These are phyloP conservation scores for Mitragyna speciosa DNA, from an alignment of 257 asterid genomes.

Conservation along the genomic window DNA sequence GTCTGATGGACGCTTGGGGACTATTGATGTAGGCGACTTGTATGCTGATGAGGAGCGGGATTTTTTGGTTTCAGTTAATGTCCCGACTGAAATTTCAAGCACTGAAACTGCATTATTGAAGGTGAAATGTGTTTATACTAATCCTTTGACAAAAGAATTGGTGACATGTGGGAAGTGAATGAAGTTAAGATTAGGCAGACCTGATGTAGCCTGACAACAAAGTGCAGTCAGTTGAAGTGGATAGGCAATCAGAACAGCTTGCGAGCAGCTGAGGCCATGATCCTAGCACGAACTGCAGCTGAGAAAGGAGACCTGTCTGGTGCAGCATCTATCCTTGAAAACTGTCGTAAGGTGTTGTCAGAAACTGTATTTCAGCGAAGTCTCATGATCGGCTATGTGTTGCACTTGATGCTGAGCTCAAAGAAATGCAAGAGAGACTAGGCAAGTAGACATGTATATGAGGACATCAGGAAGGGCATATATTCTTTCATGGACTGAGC, in stretches of 20 bases:
- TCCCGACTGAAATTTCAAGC: constrained; percentile 57
- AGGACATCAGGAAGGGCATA: constrained; percentile 94
- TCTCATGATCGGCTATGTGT: constrained; percentile 62
- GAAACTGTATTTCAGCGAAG: constrained; percentile 64
- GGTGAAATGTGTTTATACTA: constrained; percentile 58
- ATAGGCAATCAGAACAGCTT: constrained; percentile 82
- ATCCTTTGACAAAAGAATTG: constrained; percentile 66
- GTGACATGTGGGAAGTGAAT: constrained; percentile 48
- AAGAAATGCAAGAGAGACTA: constrained; percentile 97
- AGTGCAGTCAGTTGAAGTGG: constrained; percentile 74
- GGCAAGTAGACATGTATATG: constrained; percentile 82
- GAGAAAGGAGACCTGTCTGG: constrained; percentile 69
- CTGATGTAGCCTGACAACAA: constrained; percentile 36
- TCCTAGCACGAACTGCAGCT: constrained; percentile 65
- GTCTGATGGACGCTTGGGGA: constrained; percentile 56
- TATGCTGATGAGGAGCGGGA: constrained; percentile 97
- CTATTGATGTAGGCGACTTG: constrained; percentile 76
- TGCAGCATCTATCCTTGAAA: constrained; percentile 72
- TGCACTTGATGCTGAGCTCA: constrained; percentile 84
- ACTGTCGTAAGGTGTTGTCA: constrained; percentile 49
- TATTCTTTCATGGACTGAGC: constrained; percentile 84
- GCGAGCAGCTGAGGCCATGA: constrained; percentile 88
- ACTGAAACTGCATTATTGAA: constrained; percentile 55
- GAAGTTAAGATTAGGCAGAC: constrained; percentile 61
- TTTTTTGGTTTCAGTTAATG: constrained; percentile 62